These are phyloP conservation scores for Halophytophthora polymorphica DNA, from an alignment of 352 stramenopile species.

Conservation along the genomic window DNA sequence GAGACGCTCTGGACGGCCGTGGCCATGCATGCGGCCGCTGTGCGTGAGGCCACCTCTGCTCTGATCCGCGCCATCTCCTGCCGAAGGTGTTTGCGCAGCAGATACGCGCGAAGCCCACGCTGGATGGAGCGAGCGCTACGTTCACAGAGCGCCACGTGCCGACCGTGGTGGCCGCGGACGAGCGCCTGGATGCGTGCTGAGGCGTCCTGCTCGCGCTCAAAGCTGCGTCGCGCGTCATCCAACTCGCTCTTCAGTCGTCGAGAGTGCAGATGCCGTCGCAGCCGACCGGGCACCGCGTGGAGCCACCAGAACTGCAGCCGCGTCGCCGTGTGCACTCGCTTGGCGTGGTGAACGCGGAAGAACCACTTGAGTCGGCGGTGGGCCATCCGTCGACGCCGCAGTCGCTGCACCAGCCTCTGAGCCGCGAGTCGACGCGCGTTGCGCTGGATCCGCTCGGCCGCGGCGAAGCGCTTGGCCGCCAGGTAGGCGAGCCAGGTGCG, in stretches of 20 bases:
- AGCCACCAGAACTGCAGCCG: conserved; percentile 79
- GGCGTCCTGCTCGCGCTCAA: conserved; percentile 24
- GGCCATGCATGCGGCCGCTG: conserved; percentile 21
- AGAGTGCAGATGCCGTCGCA: conserved; percentile 41
- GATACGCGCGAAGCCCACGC: conserved; percentile 28
- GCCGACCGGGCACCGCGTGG: conserved; percentile 37
- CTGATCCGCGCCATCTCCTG: conserved; percentile 37
- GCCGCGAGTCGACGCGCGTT: conserved; percentile 27
- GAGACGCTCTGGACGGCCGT: conserved; percentile 22
- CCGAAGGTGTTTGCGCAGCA: conserved; percentile 37
- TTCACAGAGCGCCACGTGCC: conserved; percentile 32
- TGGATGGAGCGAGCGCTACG: conserved; percentile 50
- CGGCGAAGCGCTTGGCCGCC: conserved; percentile 14
- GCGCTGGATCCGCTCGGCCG: conserved; percentile 47
- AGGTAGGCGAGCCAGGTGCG: conserved; percentile 34
- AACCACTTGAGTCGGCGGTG: conserved; percentile 83
- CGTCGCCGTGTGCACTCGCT: conserved; percentile 31
- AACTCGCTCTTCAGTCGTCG: conserved; percentile 13
- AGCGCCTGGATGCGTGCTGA: conserved; percentile 52
- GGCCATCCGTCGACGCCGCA: conserved; percentile 39
- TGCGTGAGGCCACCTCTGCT: conserved; percentile 18
- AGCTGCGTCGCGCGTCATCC: conserved; percentile 12
- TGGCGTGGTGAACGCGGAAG: conserved; percentile 49
- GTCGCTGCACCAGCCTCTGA: conserved; percentile 25
- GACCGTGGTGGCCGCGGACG: conserved; percentile 41